phyloP scores from a whole-genome alignment of 208 protist genomes.

The Trypanosoma rangeli region DNA sequence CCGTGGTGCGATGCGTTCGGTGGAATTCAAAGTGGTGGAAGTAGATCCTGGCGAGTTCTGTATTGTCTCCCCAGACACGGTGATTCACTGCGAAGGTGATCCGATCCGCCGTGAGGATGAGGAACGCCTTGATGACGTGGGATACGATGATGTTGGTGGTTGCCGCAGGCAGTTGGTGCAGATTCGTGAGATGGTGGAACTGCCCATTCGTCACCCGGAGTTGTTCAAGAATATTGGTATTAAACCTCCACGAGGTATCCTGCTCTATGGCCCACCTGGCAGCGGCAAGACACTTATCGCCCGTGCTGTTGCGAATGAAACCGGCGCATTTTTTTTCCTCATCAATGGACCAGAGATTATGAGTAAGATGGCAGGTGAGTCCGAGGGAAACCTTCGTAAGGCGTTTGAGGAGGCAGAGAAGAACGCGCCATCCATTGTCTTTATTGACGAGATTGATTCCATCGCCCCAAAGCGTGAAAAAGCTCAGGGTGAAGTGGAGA shows the following conservation, averaged over 20 bases:
- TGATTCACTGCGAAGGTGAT: constrained; percentile 99
- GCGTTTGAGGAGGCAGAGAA: constrained; percentile 99
- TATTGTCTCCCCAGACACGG: constrained; percentile 98
- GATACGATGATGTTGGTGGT: constrained; percentile 99
- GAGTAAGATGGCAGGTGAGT: constrained; percentile 99
- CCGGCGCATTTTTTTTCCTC: constrained; percentile 99
- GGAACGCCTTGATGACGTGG: constrained; percentile 93
- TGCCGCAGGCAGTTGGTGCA: constrained; percentile 98
- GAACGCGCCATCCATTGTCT: constrained; percentile 99
- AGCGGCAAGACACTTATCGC: constrained; percentile 99
- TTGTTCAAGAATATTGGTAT: constrained; percentile 99
- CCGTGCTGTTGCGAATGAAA: constrained; percentile 99
- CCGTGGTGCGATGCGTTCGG: constrained; percentile 97
- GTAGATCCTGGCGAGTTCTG: constrained; percentile 97
- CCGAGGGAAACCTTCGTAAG: constrained; percentile 99
- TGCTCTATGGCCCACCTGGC: constrained; percentile 99
- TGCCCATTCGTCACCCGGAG: constrained; percentile 98
- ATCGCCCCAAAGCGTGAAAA: constrained; percentile 99
- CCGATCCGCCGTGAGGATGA: constrained; percentile 99
- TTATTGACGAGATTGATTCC: constrained; percentile 99
- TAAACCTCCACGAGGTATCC: constrained; percentile 96
- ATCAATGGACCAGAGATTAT: constrained; percentile 99
- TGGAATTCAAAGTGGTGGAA: constrained; percentile 99
- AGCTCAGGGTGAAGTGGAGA: constrained; percentile 99
- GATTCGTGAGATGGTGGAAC: constrained; percentile 99